Base-by-base conservation (phyloP, 768 basidiomycete genomes). In the Mycena alexandri region DNA sequence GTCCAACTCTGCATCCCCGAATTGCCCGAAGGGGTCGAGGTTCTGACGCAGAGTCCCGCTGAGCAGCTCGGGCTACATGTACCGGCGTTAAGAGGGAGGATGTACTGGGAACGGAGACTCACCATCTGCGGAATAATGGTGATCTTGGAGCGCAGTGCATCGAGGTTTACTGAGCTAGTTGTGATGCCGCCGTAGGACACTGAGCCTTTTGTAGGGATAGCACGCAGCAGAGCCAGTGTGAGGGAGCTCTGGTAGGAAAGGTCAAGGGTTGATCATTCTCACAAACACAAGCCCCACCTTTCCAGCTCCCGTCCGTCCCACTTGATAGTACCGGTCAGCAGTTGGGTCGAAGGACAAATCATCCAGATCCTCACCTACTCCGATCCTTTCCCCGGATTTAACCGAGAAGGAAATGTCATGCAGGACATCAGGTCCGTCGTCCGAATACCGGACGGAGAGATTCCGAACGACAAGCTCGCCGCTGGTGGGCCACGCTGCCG, bases 401-500 rank as follows among this genome's bases (percentile, higher is more conserved):
- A 90, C 81, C 19, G 79, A 73, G 69, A 90, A 86, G 5, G 82
- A 80, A 21, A 91, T 61, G 52, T 85, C 78, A 44, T 87, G 80
- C 13, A 93, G 80, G 0, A 91, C 87, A 13, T 80, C 73, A 0
- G 88, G 88, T 22, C 80, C 79, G 48, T 73, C 79, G 75, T 71
- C 84, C 81, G 87, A 85, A 75, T 90, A 90, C 47, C 80, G 77
- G 19, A 88, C 89, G 12, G 82, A 84, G 11, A 90, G 74, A 21
- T 86, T 84, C 57, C 89, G 84, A 5, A 87, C 84, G 7, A 78
- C 73, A 33, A 91, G 78, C 21, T 83, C 79, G 14, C 90, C 90
- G 14, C 84, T 86, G 8, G 86, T 79, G 0, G 90, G 90, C 90
- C 90, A 92, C 57, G 86, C 83, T 3, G 90, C 89, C 2, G 90